Evolutionary conservation across 345 rosid genomes (phyloP).

Genomic region (Gossypium thurberi): DNA sequence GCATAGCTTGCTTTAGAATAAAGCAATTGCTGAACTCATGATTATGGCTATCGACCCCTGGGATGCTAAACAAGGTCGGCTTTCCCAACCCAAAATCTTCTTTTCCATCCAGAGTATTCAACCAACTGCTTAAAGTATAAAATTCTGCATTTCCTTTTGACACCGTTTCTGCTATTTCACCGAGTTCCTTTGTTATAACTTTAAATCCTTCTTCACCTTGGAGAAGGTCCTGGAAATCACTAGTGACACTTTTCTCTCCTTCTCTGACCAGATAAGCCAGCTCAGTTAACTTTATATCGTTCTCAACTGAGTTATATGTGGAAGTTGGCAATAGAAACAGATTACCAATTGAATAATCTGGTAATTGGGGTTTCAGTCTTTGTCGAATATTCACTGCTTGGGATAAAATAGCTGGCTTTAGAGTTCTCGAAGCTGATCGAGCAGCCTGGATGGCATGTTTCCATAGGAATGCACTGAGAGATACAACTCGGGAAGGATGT

Average conservation of each 20-base stretch:
- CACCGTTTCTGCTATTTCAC: background rate
- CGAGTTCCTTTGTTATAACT: background rate
- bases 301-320: background rate
- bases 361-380: background rate
- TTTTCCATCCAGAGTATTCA: background rate
- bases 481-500: background rate
- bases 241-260: background rate
- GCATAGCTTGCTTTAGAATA: background rate
- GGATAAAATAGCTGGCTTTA: background rate
- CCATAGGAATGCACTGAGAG: background rate
- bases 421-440: background rate
- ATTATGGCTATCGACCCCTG: background rate
- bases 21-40: background rate
- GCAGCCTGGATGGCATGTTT: background rate
- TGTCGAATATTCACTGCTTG: background rate
- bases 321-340: background rate
- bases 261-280: background rate
- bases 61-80: background rate
- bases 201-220: background rate
- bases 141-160: background rate
- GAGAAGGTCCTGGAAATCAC: background rate
- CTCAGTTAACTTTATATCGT: background rate
- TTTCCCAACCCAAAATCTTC: slow-evolving; percentile 2
- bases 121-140: background rate
- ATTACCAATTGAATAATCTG: background rate